These are phyloP conservation scores for Nidularia sp. DNA, from an alignment of 768 basidiomycete species.

Conservation along the genomic window DNA sequence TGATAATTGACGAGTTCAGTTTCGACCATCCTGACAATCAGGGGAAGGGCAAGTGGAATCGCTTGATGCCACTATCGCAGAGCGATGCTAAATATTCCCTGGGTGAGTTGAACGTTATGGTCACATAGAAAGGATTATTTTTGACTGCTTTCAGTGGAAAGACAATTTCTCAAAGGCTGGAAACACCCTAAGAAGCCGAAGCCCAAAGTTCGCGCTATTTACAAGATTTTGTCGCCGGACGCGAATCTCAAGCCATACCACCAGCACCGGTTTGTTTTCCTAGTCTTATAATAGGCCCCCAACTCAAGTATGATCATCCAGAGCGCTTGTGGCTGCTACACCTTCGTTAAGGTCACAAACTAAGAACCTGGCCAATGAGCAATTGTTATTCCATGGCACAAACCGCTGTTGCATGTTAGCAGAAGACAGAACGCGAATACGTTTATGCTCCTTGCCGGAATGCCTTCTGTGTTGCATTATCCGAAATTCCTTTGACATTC, in stretches of 20 bases:
- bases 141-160: conserved; percentile 32
- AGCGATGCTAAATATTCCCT: conserved; percentile 29
- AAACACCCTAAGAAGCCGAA: conserved; percentile 47
- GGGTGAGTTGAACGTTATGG: conserved; percentile 26
- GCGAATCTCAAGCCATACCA: conserved; percentile 38
- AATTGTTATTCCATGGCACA: conserved; percentile 67
- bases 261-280: conserved; percentile 35
- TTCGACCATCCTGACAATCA: conserved; percentile 40
- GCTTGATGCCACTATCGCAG: conserved; percentile 35
- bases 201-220: conserved; percentile 45
- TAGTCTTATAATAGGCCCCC: too few relatives aligned
- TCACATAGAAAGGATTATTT: not conserved
- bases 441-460: conserved; percentile 43
- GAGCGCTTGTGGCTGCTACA: conserved; percentile 23
- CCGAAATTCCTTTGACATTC: conserved; percentile 55
- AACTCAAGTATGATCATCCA: conserved; percentile 5
- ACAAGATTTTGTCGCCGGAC: conserved; percentile 46
- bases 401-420: conserved; percentile 52
- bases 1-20: conserved; percentile 34
- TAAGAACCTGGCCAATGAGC: conserved; percentile 42
- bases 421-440: conserved; percentile 41
- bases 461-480: conserved; percentile 58
- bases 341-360: conserved; percentile 11
- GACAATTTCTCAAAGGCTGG: conserved; percentile 51
- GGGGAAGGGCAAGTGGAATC: conserved; percentile 30